phyloP scores from a whole-genome alignment of 495 filamentous ascomycete species.

The Lasiosphaeris hirsuta region DNA sequence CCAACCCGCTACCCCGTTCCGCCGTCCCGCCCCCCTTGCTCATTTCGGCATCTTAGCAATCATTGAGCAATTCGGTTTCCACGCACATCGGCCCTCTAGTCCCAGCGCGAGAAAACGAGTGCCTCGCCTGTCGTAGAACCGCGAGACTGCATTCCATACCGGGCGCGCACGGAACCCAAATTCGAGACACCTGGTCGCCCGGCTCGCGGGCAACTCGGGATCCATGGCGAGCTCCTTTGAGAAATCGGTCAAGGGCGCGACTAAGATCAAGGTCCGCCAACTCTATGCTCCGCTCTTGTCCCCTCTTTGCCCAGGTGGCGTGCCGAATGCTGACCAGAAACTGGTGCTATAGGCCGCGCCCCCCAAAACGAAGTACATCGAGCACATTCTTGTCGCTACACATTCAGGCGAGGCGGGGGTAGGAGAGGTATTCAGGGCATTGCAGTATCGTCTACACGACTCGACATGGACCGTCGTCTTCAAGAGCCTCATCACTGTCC shows the following conservation, averaged over 20 bases:
- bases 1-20: constrained; percentile 1
- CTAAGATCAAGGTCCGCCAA: constrained; percentile 79
- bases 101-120: not conserved
- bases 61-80: constrained; percentile 5
- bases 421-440: constrained; percentile 88
- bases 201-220: constrained; percentile 17
- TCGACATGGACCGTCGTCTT: constrained; percentile 97
- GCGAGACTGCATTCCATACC: not conserved
- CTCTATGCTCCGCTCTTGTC: not conserved
- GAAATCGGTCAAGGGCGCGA: constrained; percentile 91
- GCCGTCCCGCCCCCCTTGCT: not conserved
- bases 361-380: constrained; percentile 99
- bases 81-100: not conserved
- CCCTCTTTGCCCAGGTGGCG: not conserved
- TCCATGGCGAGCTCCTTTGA: constrained; percentile 79
- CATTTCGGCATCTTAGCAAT: not conserved
- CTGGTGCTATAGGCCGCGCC: constrained; percentile 68
- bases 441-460: constrained; percentile 84
- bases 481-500: constrained; percentile 92
- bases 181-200: not conserved
- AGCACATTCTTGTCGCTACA: constrained; percentile 94
- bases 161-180: no score
- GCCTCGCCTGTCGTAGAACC: no score
- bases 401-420: constrained; percentile 94
- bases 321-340: constrained; percentile 12